Conservation (phyloP, 148 eudicot genomes). For the Agrostemma githago region DNA sequence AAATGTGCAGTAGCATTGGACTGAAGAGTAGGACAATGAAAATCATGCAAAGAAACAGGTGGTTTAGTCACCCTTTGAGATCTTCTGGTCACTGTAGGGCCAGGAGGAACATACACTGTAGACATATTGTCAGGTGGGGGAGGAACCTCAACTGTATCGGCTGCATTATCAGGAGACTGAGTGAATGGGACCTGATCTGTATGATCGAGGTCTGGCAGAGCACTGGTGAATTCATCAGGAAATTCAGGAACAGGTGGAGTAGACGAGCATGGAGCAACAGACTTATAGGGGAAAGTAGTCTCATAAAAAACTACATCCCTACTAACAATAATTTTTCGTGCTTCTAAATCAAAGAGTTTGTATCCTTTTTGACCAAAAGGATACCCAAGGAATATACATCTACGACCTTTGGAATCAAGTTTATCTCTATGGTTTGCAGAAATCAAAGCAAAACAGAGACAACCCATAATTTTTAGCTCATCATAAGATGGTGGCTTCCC, state of each 20-base stretch:
- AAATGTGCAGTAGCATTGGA: no score
- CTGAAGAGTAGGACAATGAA: no score
- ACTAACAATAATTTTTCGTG: background rate
- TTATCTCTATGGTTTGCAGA: background rate
- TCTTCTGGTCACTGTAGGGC: no score
- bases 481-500: no score
- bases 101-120: no score
- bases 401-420: background rate
- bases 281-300: background rate
- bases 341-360: background rate
- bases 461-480: background rate
- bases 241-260: background rate
- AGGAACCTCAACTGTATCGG: no score
- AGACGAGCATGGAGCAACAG: background rate
- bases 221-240: background rate
- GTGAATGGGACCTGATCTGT: no score
- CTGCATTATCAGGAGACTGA: no score
- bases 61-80: no score
- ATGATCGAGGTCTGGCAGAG: no score
- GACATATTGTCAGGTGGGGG: no score
- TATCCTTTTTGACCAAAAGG: background rate
- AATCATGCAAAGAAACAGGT: no score
- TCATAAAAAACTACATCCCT: background rate
- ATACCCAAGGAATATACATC: background rate
- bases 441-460: background rate